A percentile compares a stretch with the other conserved stretches of the same genome.
Evolutionary conservation across 441 rosid genomes (phyloP).

Genomic region (Croton laevigatus): DNA sequence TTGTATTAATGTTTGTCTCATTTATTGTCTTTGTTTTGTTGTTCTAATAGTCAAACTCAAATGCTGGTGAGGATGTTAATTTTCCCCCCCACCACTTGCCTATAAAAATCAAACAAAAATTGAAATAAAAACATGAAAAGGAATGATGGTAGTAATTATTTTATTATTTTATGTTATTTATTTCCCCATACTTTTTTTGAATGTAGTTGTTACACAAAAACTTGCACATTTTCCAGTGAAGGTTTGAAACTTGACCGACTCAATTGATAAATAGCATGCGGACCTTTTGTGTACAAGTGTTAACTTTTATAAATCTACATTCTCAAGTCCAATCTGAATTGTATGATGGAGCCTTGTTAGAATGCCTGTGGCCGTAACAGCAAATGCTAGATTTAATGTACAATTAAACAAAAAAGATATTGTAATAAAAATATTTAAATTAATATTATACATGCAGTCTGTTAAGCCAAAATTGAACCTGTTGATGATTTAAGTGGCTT

Average conservation of each 20-base stretch:
- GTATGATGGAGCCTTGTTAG: background rate
- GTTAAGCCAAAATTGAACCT: constrained; percentile 18
- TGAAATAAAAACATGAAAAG: background rate
- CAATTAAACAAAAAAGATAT: background rate
- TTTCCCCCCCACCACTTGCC: too few species aligned
- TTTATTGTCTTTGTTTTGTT: background rate
- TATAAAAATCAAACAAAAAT: background rate
- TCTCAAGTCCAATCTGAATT: background rate
- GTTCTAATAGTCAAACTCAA: background rate
- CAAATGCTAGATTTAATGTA: background rate
- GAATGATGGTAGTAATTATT: background rate
- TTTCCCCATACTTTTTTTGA: background rate
- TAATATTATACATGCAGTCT: constrained; percentile 21
- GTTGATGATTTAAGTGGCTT: constrained; percentile 26
- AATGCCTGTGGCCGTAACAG: background rate
- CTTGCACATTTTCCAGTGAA: background rate
- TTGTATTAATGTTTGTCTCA: background rate
- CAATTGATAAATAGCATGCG: background rate
- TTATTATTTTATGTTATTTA: background rate
- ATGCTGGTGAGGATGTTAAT: background rate
- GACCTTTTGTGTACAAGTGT: background rate
- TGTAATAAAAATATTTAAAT: constrained; percentile 15
- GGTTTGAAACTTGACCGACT: background rate
- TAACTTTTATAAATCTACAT: background rate
- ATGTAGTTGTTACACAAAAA: background rate